Evolutionary conservation across 257 asterid genomes (phyloP), one percentile per base, ranked within the genome.

Genomic region (Primulina huaijiensis): DNA sequence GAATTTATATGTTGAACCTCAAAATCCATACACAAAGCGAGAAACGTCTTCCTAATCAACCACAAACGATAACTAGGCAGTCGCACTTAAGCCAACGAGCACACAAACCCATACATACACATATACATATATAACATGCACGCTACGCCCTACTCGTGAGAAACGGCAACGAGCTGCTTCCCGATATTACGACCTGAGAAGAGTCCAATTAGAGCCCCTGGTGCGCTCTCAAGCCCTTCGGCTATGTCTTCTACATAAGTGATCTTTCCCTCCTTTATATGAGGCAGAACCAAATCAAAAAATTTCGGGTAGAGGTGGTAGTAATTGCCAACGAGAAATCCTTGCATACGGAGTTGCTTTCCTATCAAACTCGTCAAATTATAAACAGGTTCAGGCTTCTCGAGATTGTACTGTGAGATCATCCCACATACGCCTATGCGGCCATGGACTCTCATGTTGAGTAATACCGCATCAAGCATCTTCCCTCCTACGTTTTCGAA

Each of bases 401-500:
- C 83, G 9, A 76, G 82, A 43, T 78, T 77, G 68, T 86, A 83
- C 14, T 86, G 92, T 10, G 89, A 86, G 72, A 86, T 82, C 88
- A 85, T 79, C 61, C 85, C 91, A 64, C 88, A 81, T 11, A 62
- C 88, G 0, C 80, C 84, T 25, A 84, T 76, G 52, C 89, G 78
- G 5, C 87, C 87, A n/a, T 65, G 74, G 38, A 53, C 0, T 19
- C 53, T 75, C 86, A 85, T 82, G 77, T 85, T 85, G 53, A 60
- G 58, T 3, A 85, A 82, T 58, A 85, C 88, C 2, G 86, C 90
- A 16, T 85, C 88, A 0, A 85, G 80, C 80, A 79, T 81, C 77
- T 85, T 81, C 53, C 89, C 89, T 19, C 89, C 89, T 0, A 84
- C 87, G 3, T 84, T 84, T 64, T 85, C 90, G 7, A 85, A 83